Conservation (phyloP, 2,329 filamentous ascomycete species). For the Fusarium sp. region DNA sequence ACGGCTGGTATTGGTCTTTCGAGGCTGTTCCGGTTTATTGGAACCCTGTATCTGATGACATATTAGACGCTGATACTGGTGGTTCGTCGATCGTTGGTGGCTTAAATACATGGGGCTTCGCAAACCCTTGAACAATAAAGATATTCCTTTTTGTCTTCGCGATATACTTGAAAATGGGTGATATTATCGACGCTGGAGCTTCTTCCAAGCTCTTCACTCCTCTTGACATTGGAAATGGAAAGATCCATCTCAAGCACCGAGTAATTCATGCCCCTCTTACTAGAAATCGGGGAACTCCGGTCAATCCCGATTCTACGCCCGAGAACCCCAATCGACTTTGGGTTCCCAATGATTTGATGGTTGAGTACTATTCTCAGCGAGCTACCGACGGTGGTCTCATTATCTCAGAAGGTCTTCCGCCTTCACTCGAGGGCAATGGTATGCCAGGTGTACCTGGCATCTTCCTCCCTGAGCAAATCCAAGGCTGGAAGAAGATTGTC, state of each 20-base stretch:
- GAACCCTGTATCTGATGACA: not conserved
- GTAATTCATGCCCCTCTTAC: slow-evolving; percentile 66
- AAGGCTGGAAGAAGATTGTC: slow-evolving; percentile 69
- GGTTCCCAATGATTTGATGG: slow-evolving; percentile 57
- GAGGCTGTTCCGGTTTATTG: not conserved
- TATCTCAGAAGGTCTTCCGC: slow-evolving; percentile 61
- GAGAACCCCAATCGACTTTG: slow-evolving; percentile 57
- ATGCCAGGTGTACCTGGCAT: slow-evolving; percentile 68
- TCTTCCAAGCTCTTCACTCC: slow-evolving; percentile 50
- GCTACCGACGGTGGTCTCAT: slow-evolving; percentile 57
- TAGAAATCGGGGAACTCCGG: slow-evolving; percentile 63
- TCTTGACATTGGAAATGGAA: slow-evolving; percentile 55
- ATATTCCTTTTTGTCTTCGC: not conserved
- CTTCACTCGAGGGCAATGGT: slow-evolving; percentile 56
- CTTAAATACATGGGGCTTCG: slow-evolving; percentile 6
- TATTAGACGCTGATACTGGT: not conserved
- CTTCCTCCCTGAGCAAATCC: slow-evolving; percentile 65
- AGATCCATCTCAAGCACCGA: slow-evolving; percentile 63
- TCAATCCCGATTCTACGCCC: slow-evolving; percentile 57
- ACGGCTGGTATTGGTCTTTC: not conserved
- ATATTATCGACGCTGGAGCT: slow-evolving; percentile 13
- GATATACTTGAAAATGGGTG: slow-evolving; percentile 23
- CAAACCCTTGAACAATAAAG: not conserved
- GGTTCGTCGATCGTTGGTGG: not conserved
- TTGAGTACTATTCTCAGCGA: slow-evolving; percentile 60